Percentiles rank a stretch among this genome's conserved stretches.
These are phyloP conservation scores for Corylus avellana DNA, from an alignment of 306 rosid species.

Conservation along the genomic window DNA sequence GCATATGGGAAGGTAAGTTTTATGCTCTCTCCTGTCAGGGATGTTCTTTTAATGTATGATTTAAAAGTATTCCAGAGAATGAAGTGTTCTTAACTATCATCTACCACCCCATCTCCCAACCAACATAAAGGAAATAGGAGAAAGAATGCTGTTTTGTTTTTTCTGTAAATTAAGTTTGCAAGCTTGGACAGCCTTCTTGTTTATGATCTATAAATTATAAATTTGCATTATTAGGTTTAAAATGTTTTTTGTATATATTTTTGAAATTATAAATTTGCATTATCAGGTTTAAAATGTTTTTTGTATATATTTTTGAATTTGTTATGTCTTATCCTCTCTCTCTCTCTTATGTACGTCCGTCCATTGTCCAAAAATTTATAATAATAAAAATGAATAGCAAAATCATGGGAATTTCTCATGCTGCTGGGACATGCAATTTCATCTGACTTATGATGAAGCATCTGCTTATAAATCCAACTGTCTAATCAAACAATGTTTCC, in stretches of 20 bases:
- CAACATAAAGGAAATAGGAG: background rate
- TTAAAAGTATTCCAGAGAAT: background rate
- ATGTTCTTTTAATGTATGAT: background rate
- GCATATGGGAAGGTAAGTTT: constrained; percentile 78
- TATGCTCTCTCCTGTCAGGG: constrained; percentile 5
- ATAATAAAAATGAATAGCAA: background rate
- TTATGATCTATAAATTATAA: background rate
- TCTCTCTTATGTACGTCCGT: too few relatives aligned
- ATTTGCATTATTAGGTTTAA: background rate
- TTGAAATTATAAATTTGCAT: background rate
- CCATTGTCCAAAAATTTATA: too few relatives aligned
- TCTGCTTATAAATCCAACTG: background rate
- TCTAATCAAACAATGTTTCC: constrained; percentile 17
- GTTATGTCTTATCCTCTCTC: background rate
- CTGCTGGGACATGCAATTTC: background rate
- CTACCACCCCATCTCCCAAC: background rate
- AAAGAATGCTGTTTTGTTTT: background rate
- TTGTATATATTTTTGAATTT: background rate
- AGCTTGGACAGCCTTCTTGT: background rate
- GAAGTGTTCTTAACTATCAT: constrained; percentile 6
- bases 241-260: background rate
- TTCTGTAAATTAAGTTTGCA: background rate
- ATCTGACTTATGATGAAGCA: constrained; percentile 9
- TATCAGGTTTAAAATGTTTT: background rate
- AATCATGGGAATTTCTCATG: background rate